A percentile compares a stretch with the other conserved stretches of the same genome.
phyloP scores from a whole-genome alignment of 1,284 basidiomycete species.

The Leccinum pachyderme region DNA sequence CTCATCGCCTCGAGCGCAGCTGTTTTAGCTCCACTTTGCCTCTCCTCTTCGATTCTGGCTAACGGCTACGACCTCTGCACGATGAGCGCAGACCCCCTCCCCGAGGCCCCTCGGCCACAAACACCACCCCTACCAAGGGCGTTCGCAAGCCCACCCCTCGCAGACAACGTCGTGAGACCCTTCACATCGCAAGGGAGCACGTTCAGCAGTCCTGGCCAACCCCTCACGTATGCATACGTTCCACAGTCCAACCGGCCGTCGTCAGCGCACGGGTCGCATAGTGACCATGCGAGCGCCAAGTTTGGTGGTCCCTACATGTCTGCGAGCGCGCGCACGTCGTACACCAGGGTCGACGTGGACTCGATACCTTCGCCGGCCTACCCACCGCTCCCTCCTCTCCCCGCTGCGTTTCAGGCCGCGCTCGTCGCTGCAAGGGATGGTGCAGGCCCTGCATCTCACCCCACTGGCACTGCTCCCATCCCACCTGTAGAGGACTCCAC shows the following conservation, averaged over 20 bases:
- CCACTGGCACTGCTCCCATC: not conserved
- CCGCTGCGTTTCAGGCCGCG: conserved; percentile 4
- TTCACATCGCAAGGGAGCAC: conserved; percentile 30
- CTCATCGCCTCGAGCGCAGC: not conserved
- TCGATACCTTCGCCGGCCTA: conserved; percentile 19
- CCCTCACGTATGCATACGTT: conserved; percentile 5
- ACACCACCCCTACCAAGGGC: not conserved
- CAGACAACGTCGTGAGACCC: conserved; percentile 27
- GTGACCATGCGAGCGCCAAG: not conserved
- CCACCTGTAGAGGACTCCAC: not conserved
- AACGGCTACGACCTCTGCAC: not conserved
- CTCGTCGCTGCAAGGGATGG: not conserved
- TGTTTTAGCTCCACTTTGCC: not conserved
- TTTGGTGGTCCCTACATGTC: conserved; percentile 25
- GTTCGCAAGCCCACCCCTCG: conserved; percentile 18
- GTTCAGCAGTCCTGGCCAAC: conserved; percentile 5
- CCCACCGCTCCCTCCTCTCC: conserved; percentile 22
- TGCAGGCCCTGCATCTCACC: not conserved
- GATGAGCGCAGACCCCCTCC: not conserved
- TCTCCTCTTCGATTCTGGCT: not conserved
- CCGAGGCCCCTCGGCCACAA: not conserved
- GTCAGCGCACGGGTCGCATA: conserved; percentile 8
- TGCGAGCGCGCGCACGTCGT: conserved; percentile 34
- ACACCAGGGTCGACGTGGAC: conserved; percentile 31
- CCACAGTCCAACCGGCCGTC: conserved; percentile 18